Evolutionary conservation across 129 eudicot species (phyloP).

Genomic region (Dittrichia graveolens): DNA sequence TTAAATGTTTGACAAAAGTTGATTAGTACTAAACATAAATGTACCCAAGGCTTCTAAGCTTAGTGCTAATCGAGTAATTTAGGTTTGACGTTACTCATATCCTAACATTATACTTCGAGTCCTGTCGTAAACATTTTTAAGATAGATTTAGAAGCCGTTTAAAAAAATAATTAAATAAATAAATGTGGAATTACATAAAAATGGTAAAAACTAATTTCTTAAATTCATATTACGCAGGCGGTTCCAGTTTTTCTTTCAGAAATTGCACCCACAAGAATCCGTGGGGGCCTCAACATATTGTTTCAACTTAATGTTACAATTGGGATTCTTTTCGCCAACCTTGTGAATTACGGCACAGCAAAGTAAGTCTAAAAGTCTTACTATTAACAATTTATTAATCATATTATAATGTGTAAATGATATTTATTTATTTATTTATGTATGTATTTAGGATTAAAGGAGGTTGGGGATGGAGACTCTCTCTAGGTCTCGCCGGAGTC

Average conservation of each 20-base stretch:
- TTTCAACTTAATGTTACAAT: slow-evolving; percentile 92
- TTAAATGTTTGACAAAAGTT: slow-evolving; percentile 5
- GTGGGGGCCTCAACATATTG: slow-evolving; percentile 88
- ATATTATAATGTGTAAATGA: background rate
- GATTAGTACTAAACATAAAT: background rate
- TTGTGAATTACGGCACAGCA: slow-evolving; percentile 80
- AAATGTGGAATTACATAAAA: too few species aligned
- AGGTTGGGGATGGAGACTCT: slow-evolving; percentile 96
- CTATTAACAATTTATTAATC: background rate
- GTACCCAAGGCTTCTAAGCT: too few species aligned
- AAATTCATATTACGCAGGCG: slow-evolving; percentile 50
- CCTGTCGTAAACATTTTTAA: too few species aligned
- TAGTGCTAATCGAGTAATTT: too few species aligned
- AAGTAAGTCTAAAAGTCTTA: slow-evolving; percentile 47
- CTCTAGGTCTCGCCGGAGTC: slow-evolving; percentile 87
- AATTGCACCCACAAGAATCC: slow-evolving; percentile 91
- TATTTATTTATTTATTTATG: background rate
- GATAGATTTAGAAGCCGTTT: too few species aligned
- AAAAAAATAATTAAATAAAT: background rate
- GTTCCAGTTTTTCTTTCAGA: slow-evolving; percentile 93
- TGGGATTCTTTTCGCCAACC: slow-evolving; percentile 91
- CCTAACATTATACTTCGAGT: too few species aligned
- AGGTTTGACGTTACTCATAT: too few species aligned
- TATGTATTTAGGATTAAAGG: slow-evolving; percentile 57
- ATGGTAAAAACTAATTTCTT: background rate